Evolutionary conservation across 1,139 yeast species (phyloP).

Genomic region (Chernovozyma aurita): DNA sequence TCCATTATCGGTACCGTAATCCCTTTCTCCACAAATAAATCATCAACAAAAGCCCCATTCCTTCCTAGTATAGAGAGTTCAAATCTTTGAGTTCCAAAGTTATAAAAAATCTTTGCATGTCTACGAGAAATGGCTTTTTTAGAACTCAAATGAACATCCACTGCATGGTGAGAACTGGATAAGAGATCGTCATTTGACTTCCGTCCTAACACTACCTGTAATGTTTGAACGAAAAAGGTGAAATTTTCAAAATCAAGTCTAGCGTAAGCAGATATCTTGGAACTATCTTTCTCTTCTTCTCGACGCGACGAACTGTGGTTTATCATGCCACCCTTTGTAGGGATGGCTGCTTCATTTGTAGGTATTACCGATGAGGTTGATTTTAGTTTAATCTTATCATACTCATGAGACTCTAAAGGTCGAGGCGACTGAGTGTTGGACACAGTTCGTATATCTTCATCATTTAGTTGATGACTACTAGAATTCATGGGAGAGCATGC

Average conservation of each 20-base stretch:
- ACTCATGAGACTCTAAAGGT: not conserved
- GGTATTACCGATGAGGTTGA: constrained; percentile 2
- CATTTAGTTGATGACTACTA: not conserved
- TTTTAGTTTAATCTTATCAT: not conserved
- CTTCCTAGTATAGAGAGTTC: constrained; percentile 88
- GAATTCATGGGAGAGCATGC: not conserved
- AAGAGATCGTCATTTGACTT: constrained; percentile 67
- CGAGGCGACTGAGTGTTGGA: constrained; percentile 2
- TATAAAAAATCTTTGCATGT: constrained; percentile 92
- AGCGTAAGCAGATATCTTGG: constrained; percentile 88
- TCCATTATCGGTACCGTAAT: constrained; percentile 81
- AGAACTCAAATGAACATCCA: constrained; percentile 88
- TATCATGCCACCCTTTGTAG: not conserved
- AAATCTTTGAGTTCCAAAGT: constrained; percentile 90
- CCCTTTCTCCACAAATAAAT: constrained; percentile 80
- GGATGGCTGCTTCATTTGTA: constrained; percentile 3
- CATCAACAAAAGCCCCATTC: constrained; percentile 95
- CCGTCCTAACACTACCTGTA: constrained; percentile 89
- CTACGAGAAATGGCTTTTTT: constrained; percentile 88
- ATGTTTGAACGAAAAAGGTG: constrained; percentile 91
- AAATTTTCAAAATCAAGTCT: constrained; percentile 87
- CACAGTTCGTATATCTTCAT: not conserved
- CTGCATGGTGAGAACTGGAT: constrained; percentile 51
- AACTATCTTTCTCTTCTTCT: constrained; percentile 19
- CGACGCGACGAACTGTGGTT: constrained; percentile 1